Percentiles rank a stretch among this genome's conserved stretches.
phyloP scores from a whole-genome alignment of 108 stramenopile species.

The Discostella pseudostelligera region DNA sequence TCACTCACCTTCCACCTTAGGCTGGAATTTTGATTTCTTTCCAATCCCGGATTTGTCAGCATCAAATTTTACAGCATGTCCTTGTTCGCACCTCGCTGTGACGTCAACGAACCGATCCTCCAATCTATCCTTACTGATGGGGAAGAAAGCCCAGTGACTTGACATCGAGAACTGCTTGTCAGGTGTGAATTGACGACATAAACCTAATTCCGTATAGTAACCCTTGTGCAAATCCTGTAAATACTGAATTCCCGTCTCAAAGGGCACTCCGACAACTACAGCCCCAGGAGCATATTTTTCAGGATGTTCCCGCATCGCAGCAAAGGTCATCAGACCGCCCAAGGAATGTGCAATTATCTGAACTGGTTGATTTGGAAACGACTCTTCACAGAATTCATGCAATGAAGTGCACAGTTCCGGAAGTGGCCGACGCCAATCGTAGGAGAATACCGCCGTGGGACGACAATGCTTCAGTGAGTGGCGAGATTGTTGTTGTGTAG shows the following conservation, averaged over 20 bases:
- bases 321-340: conserved; percentile 52
- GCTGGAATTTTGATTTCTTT: conserved; percentile 27
- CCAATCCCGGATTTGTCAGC: conserved; percentile 51
- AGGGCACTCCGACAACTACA: conserved; percentile 54
- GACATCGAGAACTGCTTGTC: conserved; percentile 51
- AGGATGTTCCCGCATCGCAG: conserved; percentile 49
- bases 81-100: conserved; percentile 1
- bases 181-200: conserved; percentile 56
- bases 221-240: conserved; percentile 57
- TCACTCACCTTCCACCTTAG: conserved; percentile 25
- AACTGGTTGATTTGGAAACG: conserved; percentile 52
- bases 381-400: conserved; percentile 49
- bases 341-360: conserved; percentile 55
- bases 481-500: conserved; percentile 20
- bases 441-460: conserved; percentile 48
- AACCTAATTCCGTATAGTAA: conserved; percentile 54
- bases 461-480: conserved; percentile 33
- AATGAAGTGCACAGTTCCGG: conserved; percentile 46
- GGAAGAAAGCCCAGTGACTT: conserved; percentile 57
- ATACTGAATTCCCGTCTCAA: conserved; percentile 56
- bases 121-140: conserved; percentile 28
- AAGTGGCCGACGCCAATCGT: conserved; percentile 55
- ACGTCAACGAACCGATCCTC: conserved; percentile 51
- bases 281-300: conserved; percentile 52
- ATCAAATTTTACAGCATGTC: conserved; percentile 30